Conservation (phyloP, 441 rosid species). For the Rhodomyrtus psidioides region DNA sequence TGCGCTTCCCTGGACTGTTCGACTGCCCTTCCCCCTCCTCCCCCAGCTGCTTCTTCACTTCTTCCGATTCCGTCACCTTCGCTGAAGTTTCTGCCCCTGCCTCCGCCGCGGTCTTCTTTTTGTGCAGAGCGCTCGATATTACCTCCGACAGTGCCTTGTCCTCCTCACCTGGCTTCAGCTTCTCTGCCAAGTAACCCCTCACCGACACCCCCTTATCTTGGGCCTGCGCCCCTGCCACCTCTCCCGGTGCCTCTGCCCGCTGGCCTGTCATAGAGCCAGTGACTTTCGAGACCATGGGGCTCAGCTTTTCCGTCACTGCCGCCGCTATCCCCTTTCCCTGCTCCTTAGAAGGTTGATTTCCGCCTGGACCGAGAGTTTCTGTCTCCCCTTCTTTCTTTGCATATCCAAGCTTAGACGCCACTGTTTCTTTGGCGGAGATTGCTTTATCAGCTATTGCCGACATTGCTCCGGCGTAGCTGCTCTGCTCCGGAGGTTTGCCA, state of each 20-base stretch:
- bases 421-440: constrained; percentile 29
- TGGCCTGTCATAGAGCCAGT: constrained; percentile 3
- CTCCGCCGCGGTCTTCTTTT: background rate
- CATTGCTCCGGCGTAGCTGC: constrained; percentile 32
- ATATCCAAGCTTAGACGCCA: constrained; percentile 55
- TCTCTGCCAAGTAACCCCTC: constrained; percentile 38
- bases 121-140: constrained; percentile 38
- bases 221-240: background rate
- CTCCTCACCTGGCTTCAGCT: constrained; percentile 45
- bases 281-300: constrained; percentile 41
- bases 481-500: constrained; percentile 14
- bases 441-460: constrained; percentile 36
- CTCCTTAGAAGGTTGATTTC: constrained; percentile 14
- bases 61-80: background rate
- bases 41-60: constrained; percentile 17
- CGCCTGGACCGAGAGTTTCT: background rate
- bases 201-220: constrained; percentile 35
- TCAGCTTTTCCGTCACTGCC: constrained; percentile 28
- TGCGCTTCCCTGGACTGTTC: constrained; percentile 7
- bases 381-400: constrained; percentile 8
- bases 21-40: constrained; percentile 5
- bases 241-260: background rate
- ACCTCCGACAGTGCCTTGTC: constrained; percentile 58
- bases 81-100: constrained; percentile 5
- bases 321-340: constrained; percentile 39